Evolutionary conservation across 2,329 filamentous ascomycete species (phyloP), one percentile per base, ranked within the genome.

Genomic region (Neofusicoccum ribis): DNA sequence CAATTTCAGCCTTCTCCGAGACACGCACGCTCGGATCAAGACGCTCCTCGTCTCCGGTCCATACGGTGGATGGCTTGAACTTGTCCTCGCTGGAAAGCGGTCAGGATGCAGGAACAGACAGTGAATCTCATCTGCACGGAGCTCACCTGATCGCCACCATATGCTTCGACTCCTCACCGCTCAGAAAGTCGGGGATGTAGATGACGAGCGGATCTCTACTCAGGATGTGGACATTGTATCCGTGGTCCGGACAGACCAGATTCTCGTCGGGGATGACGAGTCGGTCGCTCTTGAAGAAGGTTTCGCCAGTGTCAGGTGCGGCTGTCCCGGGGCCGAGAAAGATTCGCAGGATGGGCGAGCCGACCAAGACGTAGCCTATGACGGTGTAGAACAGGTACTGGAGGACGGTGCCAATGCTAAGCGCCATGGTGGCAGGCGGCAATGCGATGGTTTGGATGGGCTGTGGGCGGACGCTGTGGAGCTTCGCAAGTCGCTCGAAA

Each of bases 181-280:
- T 81, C 41, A 88, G 67, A 71, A 88, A 88, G 41, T 79, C 77
- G 70, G 86, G 83, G 52, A 88, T 81, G 72, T 88, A 88, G 15
- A 88, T 78, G 6, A 89, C 78, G 67, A 88, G 72, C 2, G 86
- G 86, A 50, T 82, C 80, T 15, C 81, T 76, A 17, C 80, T 83
- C 60, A 87, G 77, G 5, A 88, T 75, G 69, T 85, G 82, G 1
- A 83, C 71, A 41, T 71, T 70, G 64, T 79, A 80, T 3, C 67
- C 66, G 71, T 81, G 78, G 41, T 71, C 67, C 6, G 68, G 66
- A 69, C 81, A 84, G 43, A 67, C 59, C 34, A 83, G 65, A n/a
- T 73, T 71, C 23, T 67, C 65, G 15, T 77, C 74, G 2, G 81
- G 80, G 52, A 80, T 73, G 4, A 81, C 77, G 37, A 83, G 65